Evolutionary conservation across 768 basidiomycete species (phyloP).

Genomic region (Coprinopsis sp.): DNA sequence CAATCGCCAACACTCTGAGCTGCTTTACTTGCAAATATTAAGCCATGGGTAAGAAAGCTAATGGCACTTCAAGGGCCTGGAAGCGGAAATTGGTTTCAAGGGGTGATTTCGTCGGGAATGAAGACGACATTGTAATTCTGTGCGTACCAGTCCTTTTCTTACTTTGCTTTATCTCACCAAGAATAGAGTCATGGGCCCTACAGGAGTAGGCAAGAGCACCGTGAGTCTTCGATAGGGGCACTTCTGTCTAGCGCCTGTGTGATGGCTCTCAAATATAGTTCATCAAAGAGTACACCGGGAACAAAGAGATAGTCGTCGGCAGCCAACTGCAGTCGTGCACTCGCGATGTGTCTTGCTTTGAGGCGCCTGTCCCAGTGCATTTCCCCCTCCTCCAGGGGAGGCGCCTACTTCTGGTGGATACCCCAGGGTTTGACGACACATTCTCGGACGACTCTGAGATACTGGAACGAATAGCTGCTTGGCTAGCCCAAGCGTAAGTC

Average conservation of each 20-base stretch:
- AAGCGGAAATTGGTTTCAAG: background rate
- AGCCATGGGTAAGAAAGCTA: background rate
- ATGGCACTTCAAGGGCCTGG: background rate
- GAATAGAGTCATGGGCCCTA: conserved; percentile 4
- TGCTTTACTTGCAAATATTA: too few species aligned
- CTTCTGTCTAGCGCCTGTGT: background rate
- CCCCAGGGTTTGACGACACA: conserved; percentile 15
- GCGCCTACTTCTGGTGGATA: conserved; percentile 10
- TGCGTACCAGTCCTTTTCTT: background rate
- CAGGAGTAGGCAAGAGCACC: conserved; percentile 2
- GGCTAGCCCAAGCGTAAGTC: conserved; percentile 10
- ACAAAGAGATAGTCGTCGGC: conserved; percentile 1
- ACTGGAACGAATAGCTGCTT: conserved; percentile 3
- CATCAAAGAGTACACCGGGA: conserved; percentile 2
- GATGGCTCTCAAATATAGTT: conserved; percentile 5
- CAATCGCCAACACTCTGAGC: too few species aligned
- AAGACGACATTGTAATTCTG: conserved; percentile 1
- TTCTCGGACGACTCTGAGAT: conserved; percentile 6
- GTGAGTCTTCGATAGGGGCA: background rate
- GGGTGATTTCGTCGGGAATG: too few species aligned
- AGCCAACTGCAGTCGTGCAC: conserved; percentile 8
- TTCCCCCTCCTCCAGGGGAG: background rate
- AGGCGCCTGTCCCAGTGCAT: background rate
- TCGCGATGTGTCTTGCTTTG: background rate
- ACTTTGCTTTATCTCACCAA: background rate